Conservation (phyloP, 306 rosid genomes). For the Medicago arabica region DNA sequence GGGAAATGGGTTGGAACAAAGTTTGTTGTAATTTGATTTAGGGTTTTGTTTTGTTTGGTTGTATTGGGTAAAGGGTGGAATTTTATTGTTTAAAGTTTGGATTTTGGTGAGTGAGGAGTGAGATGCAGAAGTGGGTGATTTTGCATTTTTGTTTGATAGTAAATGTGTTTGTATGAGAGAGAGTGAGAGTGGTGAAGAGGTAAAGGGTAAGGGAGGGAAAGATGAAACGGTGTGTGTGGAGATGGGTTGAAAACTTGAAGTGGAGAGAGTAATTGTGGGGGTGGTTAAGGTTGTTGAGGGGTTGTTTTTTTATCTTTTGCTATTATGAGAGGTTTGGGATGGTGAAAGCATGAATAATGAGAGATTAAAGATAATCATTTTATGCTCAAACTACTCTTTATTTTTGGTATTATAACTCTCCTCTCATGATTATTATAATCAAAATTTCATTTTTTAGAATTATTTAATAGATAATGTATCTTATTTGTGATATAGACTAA, state of each 20-base stretch:
- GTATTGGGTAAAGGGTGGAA: slow-evolving; percentile 20
- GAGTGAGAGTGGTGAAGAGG: not conserved
- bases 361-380: not conserved
- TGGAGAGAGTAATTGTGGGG: slow-evolving; percentile 41
- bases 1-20: slow-evolving; percentile 23
- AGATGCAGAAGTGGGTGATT: slow-evolving; percentile 41
- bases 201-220: too few species aligned
- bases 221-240: not conserved
- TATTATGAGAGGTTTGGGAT: slow-evolving; percentile 46
- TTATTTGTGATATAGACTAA: too few species aligned
- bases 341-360: not conserved
- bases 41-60: slow-evolving; percentile 36
- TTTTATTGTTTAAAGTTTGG: slow-evolving; percentile 54
- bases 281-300: slow-evolving; percentile 58
- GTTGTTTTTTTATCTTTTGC: slow-evolving; percentile 39
- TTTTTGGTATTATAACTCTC: too few species aligned
- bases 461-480: too few species aligned
- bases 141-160: slow-evolving; percentile 39
- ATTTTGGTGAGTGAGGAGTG: slow-evolving; percentile 48
- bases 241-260: slow-evolving; percentile 12
- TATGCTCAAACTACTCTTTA: too few species aligned
- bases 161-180: not conserved
- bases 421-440: too few species aligned
- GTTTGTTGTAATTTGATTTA: not conserved
- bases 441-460: too few species aligned